Percentiles rank a stretch among this genome's conserved stretches.
Conservation (phyloP, 108 stramenopile genomes). For the Cyclotella cryptica region DNA sequence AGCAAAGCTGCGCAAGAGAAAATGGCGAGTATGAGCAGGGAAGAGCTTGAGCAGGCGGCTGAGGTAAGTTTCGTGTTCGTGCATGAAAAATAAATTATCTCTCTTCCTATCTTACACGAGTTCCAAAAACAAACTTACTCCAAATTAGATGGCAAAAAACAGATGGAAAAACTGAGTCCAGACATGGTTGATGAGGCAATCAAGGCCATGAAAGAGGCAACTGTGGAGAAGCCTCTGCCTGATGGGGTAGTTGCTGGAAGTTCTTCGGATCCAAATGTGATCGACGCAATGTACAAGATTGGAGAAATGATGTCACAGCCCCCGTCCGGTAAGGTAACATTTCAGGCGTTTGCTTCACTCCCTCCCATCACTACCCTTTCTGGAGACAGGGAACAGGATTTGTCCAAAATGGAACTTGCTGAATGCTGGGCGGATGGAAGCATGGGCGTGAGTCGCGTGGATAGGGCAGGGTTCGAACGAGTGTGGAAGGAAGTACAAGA, state of each 20-base stretch:
- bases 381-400: conserved; percentile 66
- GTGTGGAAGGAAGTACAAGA: conserved; percentile 86
- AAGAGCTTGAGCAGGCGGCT: conserved; percentile 45
- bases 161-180: conserved; percentile 61
- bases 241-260: conserved; percentile 52
- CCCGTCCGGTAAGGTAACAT: conserved; percentile 68
- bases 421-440: conserved; percentile 80
- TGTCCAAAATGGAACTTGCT: conserved; percentile 57
- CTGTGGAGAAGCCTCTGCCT: conserved; percentile 27
- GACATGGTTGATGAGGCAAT: conserved; percentile 59
- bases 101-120: not conserved
- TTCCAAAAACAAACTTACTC: not conserved
- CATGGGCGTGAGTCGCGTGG: conserved; percentile 65
- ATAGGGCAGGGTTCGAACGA: conserved; percentile 71
- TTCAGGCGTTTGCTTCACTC: conserved; percentile 67
- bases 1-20: conserved; percentile 63
- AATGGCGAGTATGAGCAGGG: conserved; percentile 50
- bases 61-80: conserved; percentile 21
- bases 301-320: conserved; percentile 71
- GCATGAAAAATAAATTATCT: too few species aligned
- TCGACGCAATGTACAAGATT: conserved; percentile 69
- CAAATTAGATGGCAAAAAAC: conserved; percentile 41
- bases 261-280: conserved; percentile 64
- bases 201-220: conserved; percentile 51
- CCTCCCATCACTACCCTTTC: conserved; percentile 64